Evolutionary conservation across 148 eudicot species (phyloP).

Genomic region (Silene conica): DNA sequence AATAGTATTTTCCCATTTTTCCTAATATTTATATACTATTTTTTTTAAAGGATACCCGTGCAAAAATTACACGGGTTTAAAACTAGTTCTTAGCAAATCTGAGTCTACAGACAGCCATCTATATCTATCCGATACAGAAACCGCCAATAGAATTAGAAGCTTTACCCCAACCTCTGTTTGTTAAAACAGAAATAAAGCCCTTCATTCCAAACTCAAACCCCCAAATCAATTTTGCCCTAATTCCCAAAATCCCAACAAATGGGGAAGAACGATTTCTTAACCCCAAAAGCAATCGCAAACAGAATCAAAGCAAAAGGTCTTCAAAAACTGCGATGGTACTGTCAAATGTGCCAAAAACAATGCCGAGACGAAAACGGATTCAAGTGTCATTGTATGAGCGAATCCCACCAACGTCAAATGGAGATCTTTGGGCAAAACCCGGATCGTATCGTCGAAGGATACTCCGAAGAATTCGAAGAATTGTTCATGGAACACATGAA

Average conservation of each 20-base stretch:
- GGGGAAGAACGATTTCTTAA: conserved; percentile 90
- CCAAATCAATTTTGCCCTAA: conserved; percentile 7
- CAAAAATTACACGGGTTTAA: no score
- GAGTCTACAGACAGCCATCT: no score
- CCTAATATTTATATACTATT: no score
- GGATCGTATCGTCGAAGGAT: conserved; percentile 63
- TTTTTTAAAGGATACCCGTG: no score
- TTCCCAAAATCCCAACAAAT: conserved; percentile 16
- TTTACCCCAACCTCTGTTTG: no score
- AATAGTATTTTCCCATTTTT: no score
- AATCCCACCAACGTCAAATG: conserved; percentile 89
- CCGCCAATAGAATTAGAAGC: no score
- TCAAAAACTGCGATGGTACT: conserved; percentile 89
- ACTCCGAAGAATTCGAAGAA: conserved; percentile 73
- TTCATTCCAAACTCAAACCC: no score
- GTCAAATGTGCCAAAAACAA: conserved; percentile 97
- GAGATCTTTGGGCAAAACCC: conserved; percentile 86
- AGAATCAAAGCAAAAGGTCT: conserved; percentile 91
- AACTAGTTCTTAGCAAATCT: no score
- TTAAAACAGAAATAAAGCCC: no score
- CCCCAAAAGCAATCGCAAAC: conserved; percentile 92
- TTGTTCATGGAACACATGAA: conserved; percentile 83
- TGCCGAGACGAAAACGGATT: conserved; percentile 90
- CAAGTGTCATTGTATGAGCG: conserved; percentile 94
- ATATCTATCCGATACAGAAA: no score